A percentile compares a stretch with the other conserved stretches of the same genome.
Conservation (phyloP, 2,329 filamentous ascomycete genomes). For the Chaetothyriales sp. region DNA sequence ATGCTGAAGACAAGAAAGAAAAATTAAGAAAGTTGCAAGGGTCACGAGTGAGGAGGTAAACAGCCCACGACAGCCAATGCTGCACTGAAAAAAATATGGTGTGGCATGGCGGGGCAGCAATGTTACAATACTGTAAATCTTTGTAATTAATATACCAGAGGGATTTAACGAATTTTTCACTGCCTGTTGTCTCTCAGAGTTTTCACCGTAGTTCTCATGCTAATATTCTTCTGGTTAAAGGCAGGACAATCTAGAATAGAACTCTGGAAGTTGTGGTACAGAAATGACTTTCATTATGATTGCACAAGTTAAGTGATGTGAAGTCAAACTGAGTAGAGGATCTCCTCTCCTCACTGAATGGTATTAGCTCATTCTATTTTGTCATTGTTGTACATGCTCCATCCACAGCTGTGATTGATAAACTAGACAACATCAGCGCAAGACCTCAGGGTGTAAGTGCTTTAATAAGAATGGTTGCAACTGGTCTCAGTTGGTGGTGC, state of each 20-base stretch:
- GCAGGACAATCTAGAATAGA: neutral
- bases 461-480: neutral
- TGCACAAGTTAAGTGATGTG: neutral
- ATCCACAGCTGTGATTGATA: neutral
- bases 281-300: neutral
- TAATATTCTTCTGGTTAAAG: neutral
- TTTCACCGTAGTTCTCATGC: neutral
- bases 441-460: neutral
- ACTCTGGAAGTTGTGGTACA: neutral
- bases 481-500: conserved; percentile 2
- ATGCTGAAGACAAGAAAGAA: neutral
- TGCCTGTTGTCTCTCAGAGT: neutral
- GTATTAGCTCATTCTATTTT: neutral
- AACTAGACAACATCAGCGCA: neutral
- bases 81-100: neutral
- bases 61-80: neutral
- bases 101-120: too few relatives aligned
- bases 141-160: neutral
- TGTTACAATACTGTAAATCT: neutral
- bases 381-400: neutral
- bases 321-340: neutral
- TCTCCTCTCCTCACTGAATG: neutral
- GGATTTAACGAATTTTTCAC: neutral
- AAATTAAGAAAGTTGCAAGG: neutral
- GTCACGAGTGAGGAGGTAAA: neutral